Evolutionary conservation across 768 basidiomycete species (phyloP).

Genomic region (Harrya chromipes): DNA sequence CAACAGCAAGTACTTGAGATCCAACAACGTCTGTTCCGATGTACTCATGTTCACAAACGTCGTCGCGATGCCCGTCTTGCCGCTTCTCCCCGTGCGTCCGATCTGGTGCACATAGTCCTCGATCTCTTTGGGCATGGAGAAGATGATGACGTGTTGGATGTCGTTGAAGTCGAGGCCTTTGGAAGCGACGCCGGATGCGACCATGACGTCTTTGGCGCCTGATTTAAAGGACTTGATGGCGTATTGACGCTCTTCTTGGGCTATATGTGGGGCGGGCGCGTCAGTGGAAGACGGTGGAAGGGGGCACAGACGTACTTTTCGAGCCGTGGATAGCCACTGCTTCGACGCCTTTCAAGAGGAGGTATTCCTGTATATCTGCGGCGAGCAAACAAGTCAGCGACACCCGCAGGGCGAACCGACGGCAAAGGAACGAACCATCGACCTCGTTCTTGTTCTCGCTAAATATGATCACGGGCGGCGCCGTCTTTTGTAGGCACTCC

Average conservation of each 20-base stretch:
- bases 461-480: conserved; percentile 96
- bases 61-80: conserved; percentile 98
- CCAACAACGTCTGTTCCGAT: conserved; percentile 90
- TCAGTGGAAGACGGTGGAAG: background rate
- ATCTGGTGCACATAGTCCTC: conserved; percentile 99
- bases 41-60: conserved; percentile 99
- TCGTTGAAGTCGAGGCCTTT: conserved; percentile 99
- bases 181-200: conserved; percentile 95
- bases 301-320: conserved; percentile 60
- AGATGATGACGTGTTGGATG: conserved; percentile 98
- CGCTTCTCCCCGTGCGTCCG: conserved; percentile 94
- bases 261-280: conserved; percentile 37
- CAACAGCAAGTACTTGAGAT: conserved; percentile 94
- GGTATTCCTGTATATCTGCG: conserved; percentile 97
- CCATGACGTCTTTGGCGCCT: conserved; percentile 99
- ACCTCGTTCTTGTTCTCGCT: conserved; percentile 99
- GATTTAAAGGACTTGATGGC: conserved; percentile 98
- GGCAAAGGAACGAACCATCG: conserved; percentile 61
- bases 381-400: background rate
- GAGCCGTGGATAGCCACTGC: conserved; percentile 99
- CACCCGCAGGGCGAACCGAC: too few species aligned
- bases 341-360: conserved; percentile 94
- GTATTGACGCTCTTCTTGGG: conserved; percentile 98
- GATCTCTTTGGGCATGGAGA: conserved; percentile 99
- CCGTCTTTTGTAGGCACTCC: conserved; percentile 97